A percentile compares a stretch with the other conserved stretches of the same genome.
phyloP scores from a whole-genome alignment of 1,284 basidiomycete species.

The Cryptococcus neoformans region DNA sequence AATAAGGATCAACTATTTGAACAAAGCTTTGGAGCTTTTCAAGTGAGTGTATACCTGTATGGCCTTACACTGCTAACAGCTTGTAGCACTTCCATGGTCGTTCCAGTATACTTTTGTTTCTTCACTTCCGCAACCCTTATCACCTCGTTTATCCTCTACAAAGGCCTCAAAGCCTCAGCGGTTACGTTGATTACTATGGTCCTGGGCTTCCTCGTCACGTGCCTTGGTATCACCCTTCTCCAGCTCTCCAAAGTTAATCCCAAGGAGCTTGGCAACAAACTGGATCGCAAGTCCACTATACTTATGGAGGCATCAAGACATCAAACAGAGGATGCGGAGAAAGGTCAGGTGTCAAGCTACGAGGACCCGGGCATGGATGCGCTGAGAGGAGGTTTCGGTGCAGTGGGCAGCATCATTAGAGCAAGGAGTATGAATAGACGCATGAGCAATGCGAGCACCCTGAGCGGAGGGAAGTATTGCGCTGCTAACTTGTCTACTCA shows the following conservation, averaged over 20 bases:
- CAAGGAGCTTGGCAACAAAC: constrained; percentile 56
- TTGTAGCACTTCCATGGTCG: constrained; percentile 66
- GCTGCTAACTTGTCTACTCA: constrained; percentile 28
- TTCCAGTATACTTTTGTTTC: constrained; percentile 62
- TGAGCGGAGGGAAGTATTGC: constrained; percentile 13
- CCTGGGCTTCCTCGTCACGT: constrained; percentile 68
- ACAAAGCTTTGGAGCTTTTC: constrained; percentile 93
- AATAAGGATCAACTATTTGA: constrained; percentile 83
- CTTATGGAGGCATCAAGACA: constrained; percentile 71
- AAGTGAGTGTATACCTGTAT: constrained; percentile 63
- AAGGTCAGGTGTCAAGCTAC: constrained; percentile 42
- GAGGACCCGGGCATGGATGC: constrained; percentile 74
- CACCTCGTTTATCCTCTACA: constrained; percentile 82
- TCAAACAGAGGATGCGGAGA: constrained; percentile 58
- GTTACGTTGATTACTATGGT: constrained; percentile 83
- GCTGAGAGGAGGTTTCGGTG: constrained; percentile 81
- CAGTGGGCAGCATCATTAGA: constrained; percentile 83
- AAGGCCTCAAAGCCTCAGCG: constrained; percentile 77
- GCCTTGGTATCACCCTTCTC: constrained; percentile 79
- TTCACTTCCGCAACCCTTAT: constrained; percentile 84
- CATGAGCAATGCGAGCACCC: constrained; percentile 25
- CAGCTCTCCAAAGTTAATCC: constrained; percentile 80
- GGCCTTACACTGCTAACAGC: constrained; percentile 8
- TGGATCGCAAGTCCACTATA: constrained; percentile 81
- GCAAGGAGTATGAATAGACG: constrained; percentile 55